Evolutionary conservation across 495 filamentous ascomycete species (phyloP).

Genomic region (Penicillium desertorum): DNA sequence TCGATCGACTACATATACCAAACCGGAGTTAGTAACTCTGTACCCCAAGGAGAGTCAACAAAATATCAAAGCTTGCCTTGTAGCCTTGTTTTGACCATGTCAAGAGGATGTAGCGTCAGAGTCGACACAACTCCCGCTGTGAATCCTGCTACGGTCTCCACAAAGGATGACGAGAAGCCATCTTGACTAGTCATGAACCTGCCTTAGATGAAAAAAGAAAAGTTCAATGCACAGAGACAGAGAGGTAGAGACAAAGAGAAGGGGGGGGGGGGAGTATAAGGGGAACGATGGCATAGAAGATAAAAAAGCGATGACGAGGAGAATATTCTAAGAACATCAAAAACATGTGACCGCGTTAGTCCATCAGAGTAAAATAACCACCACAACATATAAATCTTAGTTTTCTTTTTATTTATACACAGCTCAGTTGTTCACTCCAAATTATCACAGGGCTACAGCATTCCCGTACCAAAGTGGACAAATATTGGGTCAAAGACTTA

Average conservation of each 20-base stretch:
- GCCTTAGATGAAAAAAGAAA: background rate
- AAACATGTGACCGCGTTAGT: background rate
- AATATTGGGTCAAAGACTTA: conserved; percentile 5
- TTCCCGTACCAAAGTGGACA: background rate
- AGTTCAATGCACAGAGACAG: background rate
- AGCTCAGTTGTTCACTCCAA: background rate
- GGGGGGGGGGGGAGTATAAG: background rate
- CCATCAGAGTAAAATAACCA: background rate
- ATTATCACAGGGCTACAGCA: background rate
- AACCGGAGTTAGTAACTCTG: background rate
- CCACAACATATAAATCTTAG: background rate
- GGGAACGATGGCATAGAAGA: background rate
- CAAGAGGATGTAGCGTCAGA: conserved; percentile 68
- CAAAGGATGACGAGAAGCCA: conserved; percentile 68
- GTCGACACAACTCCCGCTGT: conserved; percentile 84
- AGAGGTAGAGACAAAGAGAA: background rate
- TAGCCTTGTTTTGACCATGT: conserved; percentile 93
- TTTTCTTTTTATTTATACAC: background rate
- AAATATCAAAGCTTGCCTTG: conserved; percentile 58
- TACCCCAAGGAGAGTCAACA: background rate
- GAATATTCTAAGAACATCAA: background rate
- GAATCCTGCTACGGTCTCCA: conserved; percentile 90
- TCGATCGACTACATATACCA: conserved; percentile 41
- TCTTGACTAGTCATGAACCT: conserved; percentile 50
- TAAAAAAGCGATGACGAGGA: background rate